Evolutionary conservation across 2,329 filamentous ascomycete genomes (phyloP), one percentile per base, ranked within the genome.

Genomic region (Blastomyces silverae): DNA sequence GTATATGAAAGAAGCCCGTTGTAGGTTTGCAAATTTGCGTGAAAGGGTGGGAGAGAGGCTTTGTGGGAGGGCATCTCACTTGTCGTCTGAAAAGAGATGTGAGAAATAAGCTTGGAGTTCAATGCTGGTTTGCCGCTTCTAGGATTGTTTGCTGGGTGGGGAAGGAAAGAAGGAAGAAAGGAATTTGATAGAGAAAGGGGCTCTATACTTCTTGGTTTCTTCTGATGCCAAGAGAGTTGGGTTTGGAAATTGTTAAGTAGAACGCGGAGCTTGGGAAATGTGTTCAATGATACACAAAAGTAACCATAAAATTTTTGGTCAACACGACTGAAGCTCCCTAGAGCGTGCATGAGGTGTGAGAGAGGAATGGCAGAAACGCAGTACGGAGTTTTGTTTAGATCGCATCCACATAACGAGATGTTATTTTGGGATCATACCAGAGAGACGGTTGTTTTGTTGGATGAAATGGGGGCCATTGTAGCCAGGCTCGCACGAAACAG

Each of bases 1-100:
- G 56, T 25, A n/a, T 58, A 15, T 58, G 34, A 58, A 58, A 57
- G n/a, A 42, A 58, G n/a, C 31, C 28, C n/a, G 37, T 5, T 42
- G 34, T 4, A 37, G 20, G 37, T 39, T 34, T 42, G n/a, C 10
- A 42, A 42, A 42, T 44, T 11, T 3, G 34, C 17, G n/a, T 58
- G 42, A 25, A 25, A 37, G 34, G 20, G 2, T 22, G 44, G 11
- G n/a, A n/a, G 10, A 39, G 42, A 58, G 37, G n/a, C 11, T 58
- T 42, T 44, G 34, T 15, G 10, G 10, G n/a, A 22, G 20, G 8
- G 37, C 0, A 25, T n/a, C 11, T 58, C 13, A 15, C 13, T 37
- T 44, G 20, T 58, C 13, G n/a, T 42, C 25, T 37, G n/a, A 25
- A 37, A 15, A 22, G 13, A 10, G 4, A 58, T 42, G n/a, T 15